Conservation (phyloP, 345 rosid genomes). For the Gossypium rotundifolium region DNA sequence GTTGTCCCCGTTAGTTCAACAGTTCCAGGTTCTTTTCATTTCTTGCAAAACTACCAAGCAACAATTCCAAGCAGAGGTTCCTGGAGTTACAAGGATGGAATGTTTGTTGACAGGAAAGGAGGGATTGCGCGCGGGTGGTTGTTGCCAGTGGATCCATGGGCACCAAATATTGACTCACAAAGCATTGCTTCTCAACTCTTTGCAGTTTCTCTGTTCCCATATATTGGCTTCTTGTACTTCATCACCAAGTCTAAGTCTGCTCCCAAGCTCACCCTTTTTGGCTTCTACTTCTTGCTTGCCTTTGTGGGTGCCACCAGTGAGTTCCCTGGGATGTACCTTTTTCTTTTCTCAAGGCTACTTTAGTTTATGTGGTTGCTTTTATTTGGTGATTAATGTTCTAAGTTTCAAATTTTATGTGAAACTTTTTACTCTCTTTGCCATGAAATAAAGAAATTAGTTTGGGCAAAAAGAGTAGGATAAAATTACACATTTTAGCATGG, state of each 20-base stretch:
- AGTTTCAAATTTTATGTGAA: not conserved
- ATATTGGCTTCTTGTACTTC: conserved; percentile 83
- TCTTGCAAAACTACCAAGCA: conserved; percentile 14
- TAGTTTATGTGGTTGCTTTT: not conserved
- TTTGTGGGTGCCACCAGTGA: conserved; percentile 87
- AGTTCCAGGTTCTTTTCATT: conserved; percentile 14
- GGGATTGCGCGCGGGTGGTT: conserved; percentile 40
- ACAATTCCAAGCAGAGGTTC: conserved; percentile 12
- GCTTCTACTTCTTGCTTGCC: conserved; percentile 89
- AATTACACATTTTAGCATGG: not conserved
- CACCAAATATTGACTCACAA: conserved; percentile 68
- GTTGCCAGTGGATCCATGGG: conserved; percentile 85
- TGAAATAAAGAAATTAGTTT: not conserved
- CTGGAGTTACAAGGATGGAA: conserved; percentile 9
- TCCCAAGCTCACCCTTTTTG: conserved; percentile 81
- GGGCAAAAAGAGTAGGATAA: not conserved
- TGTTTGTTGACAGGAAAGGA: conserved; percentile 19
- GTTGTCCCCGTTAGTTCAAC: conserved; percentile 3
- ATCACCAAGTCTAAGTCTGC: conserved; percentile 81
- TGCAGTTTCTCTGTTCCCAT: conserved; percentile 74
- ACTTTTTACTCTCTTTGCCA: no score
- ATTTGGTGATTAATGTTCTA: not conserved
- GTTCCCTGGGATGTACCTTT: conserved; percentile 13
- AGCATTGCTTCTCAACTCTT: conserved; percentile 84
- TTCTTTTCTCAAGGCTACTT: not conserved